Evolutionary conservation across 805 yeast genomes (phyloP).

Genomic region (Cyberlindnera japonica): DNA sequence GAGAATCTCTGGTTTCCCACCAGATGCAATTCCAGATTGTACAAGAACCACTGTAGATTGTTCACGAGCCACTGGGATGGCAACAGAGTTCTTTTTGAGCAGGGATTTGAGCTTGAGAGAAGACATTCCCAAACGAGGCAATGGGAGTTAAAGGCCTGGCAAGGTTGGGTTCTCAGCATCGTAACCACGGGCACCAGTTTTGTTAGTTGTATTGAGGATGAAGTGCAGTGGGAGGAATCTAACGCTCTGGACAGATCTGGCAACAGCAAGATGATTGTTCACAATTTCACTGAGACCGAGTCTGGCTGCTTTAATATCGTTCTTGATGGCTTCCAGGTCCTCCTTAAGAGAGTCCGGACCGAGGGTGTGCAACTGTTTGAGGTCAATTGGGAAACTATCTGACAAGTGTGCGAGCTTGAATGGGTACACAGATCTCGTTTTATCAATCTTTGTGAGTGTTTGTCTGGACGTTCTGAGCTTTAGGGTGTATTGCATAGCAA

Average conservation of each 20-base stretch:
- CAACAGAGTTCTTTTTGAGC: conserved; percentile 46
- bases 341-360: conserved; percentile 29
- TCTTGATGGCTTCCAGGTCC: conserved; percentile 41
- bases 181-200: conserved; percentile 62
- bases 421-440: conserved; percentile 80
- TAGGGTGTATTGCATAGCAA: conserved; percentile 73
- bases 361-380: conserved; percentile 30
- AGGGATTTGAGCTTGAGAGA: conserved; percentile 64
- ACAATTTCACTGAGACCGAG: conserved; percentile 77
- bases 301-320: conserved; percentile 58
- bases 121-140: conserved; percentile 70
- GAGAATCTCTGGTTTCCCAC: conserved; percentile 52
- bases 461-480: conserved; percentile 72
- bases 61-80: conserved; percentile 71
- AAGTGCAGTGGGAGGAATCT: conserved; percentile 69
- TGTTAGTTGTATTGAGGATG: conserved; percentile 58
- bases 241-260: conserved; percentile 69
- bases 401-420: conserved; percentile 79
- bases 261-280: conserved; percentile 73
- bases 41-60: conserved; percentile 68
- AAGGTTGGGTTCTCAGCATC: conserved; percentile 64
- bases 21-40: conserved; percentile 36
- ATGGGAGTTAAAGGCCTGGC: conserved; percentile 72
- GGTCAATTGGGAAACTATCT: conserved; percentile 54
- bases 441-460: conserved; percentile 67